phyloP scores from a whole-genome alignment of 164 flowering plant species.

The Platanus orientalis region DNA sequence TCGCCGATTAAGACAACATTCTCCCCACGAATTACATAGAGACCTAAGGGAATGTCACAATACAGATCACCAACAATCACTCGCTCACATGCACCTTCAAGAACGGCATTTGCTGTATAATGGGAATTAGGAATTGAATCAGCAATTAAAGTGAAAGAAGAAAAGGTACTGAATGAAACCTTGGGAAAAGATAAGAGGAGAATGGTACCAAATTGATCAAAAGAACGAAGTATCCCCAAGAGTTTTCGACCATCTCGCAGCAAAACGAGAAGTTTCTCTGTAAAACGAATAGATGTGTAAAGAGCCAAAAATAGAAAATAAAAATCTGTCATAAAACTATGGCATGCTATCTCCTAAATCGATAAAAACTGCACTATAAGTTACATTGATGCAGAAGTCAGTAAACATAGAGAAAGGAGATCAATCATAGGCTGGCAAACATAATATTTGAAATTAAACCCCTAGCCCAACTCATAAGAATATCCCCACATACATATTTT shows the following conservation, averaged over 20 bases:
- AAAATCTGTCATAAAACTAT: background rate
- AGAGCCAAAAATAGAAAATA: background rate
- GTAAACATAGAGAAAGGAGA: background rate
- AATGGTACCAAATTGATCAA: conserved; percentile 82
- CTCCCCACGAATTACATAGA: conserved; percentile 50
- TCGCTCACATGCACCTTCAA: conserved; percentile 51
- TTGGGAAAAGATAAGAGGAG: background rate
- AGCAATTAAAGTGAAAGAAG: background rate
- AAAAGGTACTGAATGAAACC: background rate
- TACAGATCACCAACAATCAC: conserved; percentile 49
- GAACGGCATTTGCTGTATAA: conserved; percentile 30
- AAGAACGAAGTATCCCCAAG: conserved; percentile 75
- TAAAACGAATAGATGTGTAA: conserved; percentile 7
- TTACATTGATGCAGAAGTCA: background rate
- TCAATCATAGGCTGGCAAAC: background rate
- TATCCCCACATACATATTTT: too few relatives aligned
- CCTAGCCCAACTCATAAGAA: too few relatives aligned
- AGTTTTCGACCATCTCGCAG: conserved; percentile 84
- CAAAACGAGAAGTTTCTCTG: conserved; percentile 83
- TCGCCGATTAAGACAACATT: conserved; percentile 56
- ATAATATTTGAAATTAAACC: too few relatives aligned
- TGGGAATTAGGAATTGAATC: background rate
- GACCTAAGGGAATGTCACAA: conserved; percentile 45
- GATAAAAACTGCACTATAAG: background rate
- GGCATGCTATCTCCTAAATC: background rate